These are phyloP conservation scores for Nitzschia sp. DNA, from an alignment of 108 stramenopile species.

Conservation along the genomic window DNA sequence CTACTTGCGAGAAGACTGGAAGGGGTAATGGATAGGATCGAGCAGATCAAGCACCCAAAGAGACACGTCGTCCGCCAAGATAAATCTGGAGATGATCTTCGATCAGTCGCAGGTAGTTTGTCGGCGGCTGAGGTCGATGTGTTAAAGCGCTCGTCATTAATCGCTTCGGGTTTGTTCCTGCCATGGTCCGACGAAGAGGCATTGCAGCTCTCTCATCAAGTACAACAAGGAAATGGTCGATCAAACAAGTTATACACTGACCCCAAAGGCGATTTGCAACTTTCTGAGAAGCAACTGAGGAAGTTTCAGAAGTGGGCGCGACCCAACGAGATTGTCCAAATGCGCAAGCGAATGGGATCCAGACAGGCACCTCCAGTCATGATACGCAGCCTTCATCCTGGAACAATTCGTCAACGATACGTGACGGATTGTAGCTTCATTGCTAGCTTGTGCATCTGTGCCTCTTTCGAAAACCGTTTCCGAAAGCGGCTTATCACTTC, in stretches of 20 bases:
- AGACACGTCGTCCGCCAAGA: constrained; percentile 11
- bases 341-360: constrained; percentile 28
- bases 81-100: neutral
- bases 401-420: constrained; percentile 74
- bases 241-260: constrained; percentile 34
- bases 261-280: constrained; percentile 54
- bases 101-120: constrained; percentile 3
- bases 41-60: constrained; percentile 45
- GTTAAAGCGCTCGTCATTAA: constrained; percentile 55
- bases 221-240: constrained; percentile 2
- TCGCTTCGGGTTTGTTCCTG: constrained; percentile 63
- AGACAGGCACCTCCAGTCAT: constrained; percentile 38
- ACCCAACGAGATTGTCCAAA: constrained; percentile 58
- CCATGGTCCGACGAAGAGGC: constrained; percentile 81
- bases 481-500: constrained; percentile 61
- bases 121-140: constrained; percentile 63
- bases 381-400: constrained; percentile 58
- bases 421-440: constrained; percentile 94
- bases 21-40: constrained; percentile 56
- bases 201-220: constrained; percentile 17
- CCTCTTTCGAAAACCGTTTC: constrained; percentile 77
- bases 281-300: constrained; percentile 59
- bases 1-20: constrained; percentile 46
- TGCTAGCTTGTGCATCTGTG: constrained; percentile 86
- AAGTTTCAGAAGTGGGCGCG: constrained; percentile 69